Base-by-base conservation (phyloP, 371 early-diverging fungal species). In the Umbelopsis sp. region DNA sequence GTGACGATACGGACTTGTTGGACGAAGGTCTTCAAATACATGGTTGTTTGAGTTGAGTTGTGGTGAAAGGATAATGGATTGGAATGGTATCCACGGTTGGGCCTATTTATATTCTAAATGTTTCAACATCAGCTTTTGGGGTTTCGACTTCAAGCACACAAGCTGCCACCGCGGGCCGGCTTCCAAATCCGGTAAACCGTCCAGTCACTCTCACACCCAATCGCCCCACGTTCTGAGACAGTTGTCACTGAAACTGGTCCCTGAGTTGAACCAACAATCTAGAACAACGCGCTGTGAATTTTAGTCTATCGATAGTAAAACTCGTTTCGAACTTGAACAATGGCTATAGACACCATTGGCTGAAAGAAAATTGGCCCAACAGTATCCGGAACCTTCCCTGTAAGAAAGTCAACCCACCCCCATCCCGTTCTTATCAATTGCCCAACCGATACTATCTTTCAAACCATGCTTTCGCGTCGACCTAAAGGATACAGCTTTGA, bases 101-200 rank as follows among this genome's bases (percentile, higher is more conserved):
- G 25, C 52, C 52, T 51, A 25, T 50, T 51, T 51, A 51, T 51
- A 51, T 51, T 51, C 25, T 0, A 18, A 29, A 25, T 22, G 32
- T 57, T 22, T 11, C 29, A 29, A 57, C 57, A 57, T 57, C 57
- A 57, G 37, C 29, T 57, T 57, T 57, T 57, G 57, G 57, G 57
- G 57, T 57, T 10, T 41, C 35, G 29, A 29, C 29, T 35, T 14
- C 57, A 57, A 29, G 35, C 57, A 57, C 18, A 35, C 29, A 12
- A 29, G 29, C 35, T 57, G 57, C 57, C 41, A 57, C 57, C 57
- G 57, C 57, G 57, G 57, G 35, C 57, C 57, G 57, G 57, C 29
- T 57, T 57, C 57, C 57, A 57, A 57, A 57, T 57, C 35, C 35
- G 57, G 57, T 35, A 57, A 57, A 29, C 57, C 18, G 18, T 16